A percentile compares a stretch with the other conserved stretches of the same genome.
These are phyloP conservation scores for Heritiera littoralis DNA, from an alignment of 345 rosid species.

Conservation along the genomic window DNA sequence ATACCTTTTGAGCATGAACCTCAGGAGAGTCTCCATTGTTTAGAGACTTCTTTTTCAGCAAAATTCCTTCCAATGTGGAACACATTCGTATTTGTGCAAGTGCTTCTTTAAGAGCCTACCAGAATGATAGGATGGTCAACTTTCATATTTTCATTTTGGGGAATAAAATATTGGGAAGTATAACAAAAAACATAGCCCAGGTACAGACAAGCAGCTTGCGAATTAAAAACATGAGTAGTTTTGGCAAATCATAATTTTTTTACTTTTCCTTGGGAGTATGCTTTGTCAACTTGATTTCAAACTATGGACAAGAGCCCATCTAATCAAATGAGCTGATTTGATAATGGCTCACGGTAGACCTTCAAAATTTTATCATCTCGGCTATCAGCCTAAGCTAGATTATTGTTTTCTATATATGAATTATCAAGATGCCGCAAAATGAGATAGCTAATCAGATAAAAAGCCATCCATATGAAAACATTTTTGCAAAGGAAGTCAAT, in stretches of 20 bases:
- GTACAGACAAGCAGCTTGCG: not conserved
- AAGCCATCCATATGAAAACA: not conserved
- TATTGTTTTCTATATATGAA: not conserved
- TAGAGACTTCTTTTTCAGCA: slow-evolving; percentile 63
- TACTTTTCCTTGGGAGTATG: not conserved
- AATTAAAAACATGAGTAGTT: not conserved
- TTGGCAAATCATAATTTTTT: not conserved
- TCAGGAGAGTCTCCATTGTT: slow-evolving; percentile 85
- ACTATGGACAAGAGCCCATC: not conserved
- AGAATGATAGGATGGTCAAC: slow-evolving; percentile 23
- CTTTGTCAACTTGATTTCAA: not conserved
- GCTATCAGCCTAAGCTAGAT: not conserved
- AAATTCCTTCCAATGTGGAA: slow-evolving; percentile 79
- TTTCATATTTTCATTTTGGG: slow-evolving; percentile 13
- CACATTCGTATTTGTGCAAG: slow-evolving; percentile 71
- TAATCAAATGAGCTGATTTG: not conserved
- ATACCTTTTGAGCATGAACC: slow-evolving; percentile 91
- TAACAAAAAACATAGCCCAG: not conserved
- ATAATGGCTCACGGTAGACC: not conserved
- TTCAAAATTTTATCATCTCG: not conserved
- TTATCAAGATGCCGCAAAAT: not conserved
- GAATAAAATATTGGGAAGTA: not conserved
- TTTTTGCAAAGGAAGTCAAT: not conserved
- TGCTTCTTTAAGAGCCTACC: slow-evolving; percentile 79
- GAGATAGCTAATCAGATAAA: not conserved